Conservation (phyloP, 148 eudicot genomes). For the Heliamphora exappendiculata region DNA sequence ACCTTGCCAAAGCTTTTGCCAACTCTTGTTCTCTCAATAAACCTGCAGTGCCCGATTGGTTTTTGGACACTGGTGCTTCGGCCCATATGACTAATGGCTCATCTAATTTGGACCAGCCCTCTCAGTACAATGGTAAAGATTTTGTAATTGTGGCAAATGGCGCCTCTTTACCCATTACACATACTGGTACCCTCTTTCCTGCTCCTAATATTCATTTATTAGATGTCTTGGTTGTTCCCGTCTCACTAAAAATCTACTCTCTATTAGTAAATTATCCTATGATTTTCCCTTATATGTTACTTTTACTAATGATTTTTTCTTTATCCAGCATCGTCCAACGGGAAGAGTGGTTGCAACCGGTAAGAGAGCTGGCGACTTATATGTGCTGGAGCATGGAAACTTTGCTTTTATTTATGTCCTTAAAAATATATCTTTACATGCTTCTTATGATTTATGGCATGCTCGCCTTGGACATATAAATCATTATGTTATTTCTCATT, state of each 20-base stretch:
- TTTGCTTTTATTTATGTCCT: no score
- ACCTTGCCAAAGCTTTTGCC: neutral
- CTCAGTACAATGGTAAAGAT: neutral
- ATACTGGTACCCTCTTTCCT: neutral
- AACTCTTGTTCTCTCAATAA: neutral
- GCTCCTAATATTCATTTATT: no score
- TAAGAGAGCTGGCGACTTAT: neutral
- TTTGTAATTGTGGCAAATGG: neutral
- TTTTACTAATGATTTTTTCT: neutral
- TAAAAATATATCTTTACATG: no score
- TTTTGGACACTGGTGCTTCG: neutral
- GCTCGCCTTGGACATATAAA: no score
- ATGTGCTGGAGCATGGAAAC: slow-evolving; percentile 2
- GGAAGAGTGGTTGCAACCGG: neutral
- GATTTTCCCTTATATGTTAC: neutral
- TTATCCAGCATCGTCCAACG: neutral
- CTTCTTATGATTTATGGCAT: no score
- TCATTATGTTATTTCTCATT: no score
- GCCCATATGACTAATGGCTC: neutral
- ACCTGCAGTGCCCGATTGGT: neutral
- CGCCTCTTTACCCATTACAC: neutral
- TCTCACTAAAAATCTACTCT: slow-evolving; percentile 4
- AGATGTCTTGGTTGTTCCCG: slow-evolving; percentile 7
- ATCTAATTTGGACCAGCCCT: neutral
- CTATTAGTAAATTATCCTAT: slow-evolving; percentile 2